Base-by-base conservation (phyloP, 176 grass and related monocot species). In the Rhynchospora pubera region DNA sequence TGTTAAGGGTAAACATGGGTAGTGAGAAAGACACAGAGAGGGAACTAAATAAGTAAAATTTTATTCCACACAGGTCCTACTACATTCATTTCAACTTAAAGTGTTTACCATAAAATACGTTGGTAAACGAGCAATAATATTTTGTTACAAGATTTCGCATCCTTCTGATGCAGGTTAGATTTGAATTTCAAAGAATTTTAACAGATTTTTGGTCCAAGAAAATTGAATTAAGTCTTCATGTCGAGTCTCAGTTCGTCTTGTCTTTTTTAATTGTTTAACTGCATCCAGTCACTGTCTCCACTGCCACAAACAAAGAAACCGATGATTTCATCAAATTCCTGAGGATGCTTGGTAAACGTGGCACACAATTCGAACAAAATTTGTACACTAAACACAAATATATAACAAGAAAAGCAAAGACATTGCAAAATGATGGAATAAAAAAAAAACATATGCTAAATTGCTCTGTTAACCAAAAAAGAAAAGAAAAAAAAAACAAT, bases 81-180 rank as follows among this genome's bases (percentile, higher is more conserved):
- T 89, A 91, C 85, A 84, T 85, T 87, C 83, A 91, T 89, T 78
- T 80, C 55, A 76, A 89, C 57, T 84, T 57, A 82, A 90, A 65
- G 64, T 19, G 92, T 91, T 94, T 94, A 94, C 92, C 92, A 87
- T 85, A 85, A 87, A 94, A 94, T 91, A 91, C 85, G 87, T 79
- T 89, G 89, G 89, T 89, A 94, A 94, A 94, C 92, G 89, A 94
- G 92, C 82, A 87, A 85, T 59, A 91, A 89, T 89, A 50, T 65
- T 91, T 88, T 83, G 89, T 91, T 94, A 94, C 92, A 91, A 84
- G 84, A n/a, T 88, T 88, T 82, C 47, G 82, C 79, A 83, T 79
- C 81, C 58, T 84, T 85, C 83, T 84, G 85, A 85, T 75, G 85
- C 83, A 65, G 85, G 91, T 93, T 88, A 90, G 91, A 89, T 70